Percentiles rank a stretch among this genome's conserved stretches.
Evolutionary conservation across 2,329 filamentous ascomycete species (phyloP).

Genomic region (Fusarium gaditjirri): DNA sequence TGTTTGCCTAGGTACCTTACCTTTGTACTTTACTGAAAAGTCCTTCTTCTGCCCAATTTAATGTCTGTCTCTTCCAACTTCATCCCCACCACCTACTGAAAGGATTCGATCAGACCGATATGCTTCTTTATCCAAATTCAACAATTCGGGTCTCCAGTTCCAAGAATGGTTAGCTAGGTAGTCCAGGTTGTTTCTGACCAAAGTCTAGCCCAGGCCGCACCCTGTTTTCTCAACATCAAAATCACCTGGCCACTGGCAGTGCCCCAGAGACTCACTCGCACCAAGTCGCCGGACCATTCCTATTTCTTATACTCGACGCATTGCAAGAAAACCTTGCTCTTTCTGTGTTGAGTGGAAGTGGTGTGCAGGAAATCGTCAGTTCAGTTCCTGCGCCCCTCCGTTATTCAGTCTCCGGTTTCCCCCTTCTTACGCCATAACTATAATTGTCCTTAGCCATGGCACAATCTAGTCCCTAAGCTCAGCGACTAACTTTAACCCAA

Average conservation of each 20-base stretch:
- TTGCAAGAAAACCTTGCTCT: constrained; percentile 30
- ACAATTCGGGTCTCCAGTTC: constrained; percentile 15
- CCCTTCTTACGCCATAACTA: constrained; percentile 34
- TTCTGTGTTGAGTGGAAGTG: constrained; percentile 4
- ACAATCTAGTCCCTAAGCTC: constrained; percentile 26
- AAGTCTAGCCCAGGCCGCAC: constrained; percentile 11
- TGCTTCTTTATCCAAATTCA: constrained; percentile 20
- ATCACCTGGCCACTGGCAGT: constrained; percentile 25
- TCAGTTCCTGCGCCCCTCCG: constrained; percentile 20
- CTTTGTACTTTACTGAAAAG: background rate
- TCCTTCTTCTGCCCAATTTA: background rate
- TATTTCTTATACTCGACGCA: constrained; percentile 6
- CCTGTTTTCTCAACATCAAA: constrained; percentile 6
- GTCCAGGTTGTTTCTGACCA: constrained; percentile 14
- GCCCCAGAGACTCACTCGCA: constrained; percentile 28
- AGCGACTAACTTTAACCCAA: constrained; percentile 28
- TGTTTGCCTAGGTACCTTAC: background rate
- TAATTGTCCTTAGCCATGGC: constrained; percentile 27
- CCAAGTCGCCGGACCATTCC: constrained; percentile 2
- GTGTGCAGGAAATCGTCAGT: constrained; percentile 27
- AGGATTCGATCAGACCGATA: constrained; percentile 5
- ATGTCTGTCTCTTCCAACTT: constrained; percentile 1
- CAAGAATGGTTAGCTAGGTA: constrained; percentile 30
- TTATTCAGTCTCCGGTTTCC: constrained; percentile 13
- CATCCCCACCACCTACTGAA: background rate